Percentiles rank a stretch among this genome's conserved stretches.
Evolutionary conservation across 176 grass and related monocot genomes (phyloP).

Genomic region (Avena sativa): DNA sequence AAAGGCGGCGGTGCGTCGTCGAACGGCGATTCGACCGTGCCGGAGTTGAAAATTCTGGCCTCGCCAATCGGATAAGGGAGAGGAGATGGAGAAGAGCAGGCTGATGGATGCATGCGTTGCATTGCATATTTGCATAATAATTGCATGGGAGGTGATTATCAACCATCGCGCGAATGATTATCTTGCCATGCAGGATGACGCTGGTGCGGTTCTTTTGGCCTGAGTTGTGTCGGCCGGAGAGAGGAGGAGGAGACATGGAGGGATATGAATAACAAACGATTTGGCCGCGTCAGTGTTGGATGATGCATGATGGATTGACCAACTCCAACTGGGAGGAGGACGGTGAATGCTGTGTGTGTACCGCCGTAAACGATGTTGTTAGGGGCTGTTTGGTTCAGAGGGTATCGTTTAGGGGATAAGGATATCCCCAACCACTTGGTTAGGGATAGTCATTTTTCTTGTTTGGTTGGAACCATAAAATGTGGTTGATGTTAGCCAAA

Average conservation of each 20-base stretch:
- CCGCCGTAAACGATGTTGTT: too few relatives aligned
- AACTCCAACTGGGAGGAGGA: too few relatives aligned
- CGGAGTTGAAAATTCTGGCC: conserved; percentile 42
- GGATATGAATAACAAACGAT: conserved; percentile 37
- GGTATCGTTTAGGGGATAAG: too few relatives aligned
- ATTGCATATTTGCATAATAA: neutral
- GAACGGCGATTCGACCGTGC: conserved; percentile 17
- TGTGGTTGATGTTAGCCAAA: too few relatives aligned
- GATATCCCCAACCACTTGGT: too few relatives aligned
- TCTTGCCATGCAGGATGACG: conserved; percentile 36
- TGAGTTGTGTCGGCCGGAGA: conserved; percentile 48
- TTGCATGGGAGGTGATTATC: neutral
- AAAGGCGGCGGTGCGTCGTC: conserved; percentile 25
- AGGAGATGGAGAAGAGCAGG: neutral
- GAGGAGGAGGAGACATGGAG: conserved; percentile 26
- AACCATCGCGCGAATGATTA: conserved; percentile 28
- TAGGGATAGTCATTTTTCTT: too few relatives aligned
- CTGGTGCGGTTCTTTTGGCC: neutral
- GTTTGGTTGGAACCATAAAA: too few relatives aligned
- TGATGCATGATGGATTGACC: neutral
- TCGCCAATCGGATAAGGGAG: neutral
- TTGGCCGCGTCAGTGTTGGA: neutral
- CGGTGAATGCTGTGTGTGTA: too few relatives aligned
- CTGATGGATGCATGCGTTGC: neutral
- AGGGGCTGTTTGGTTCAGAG: too few relatives aligned